Percentiles rank a stretch among this genome's conserved stretches.
phyloP scores from a whole-genome alignment of 176 grass and related monocot species.

The Musa beccarii region DNA sequence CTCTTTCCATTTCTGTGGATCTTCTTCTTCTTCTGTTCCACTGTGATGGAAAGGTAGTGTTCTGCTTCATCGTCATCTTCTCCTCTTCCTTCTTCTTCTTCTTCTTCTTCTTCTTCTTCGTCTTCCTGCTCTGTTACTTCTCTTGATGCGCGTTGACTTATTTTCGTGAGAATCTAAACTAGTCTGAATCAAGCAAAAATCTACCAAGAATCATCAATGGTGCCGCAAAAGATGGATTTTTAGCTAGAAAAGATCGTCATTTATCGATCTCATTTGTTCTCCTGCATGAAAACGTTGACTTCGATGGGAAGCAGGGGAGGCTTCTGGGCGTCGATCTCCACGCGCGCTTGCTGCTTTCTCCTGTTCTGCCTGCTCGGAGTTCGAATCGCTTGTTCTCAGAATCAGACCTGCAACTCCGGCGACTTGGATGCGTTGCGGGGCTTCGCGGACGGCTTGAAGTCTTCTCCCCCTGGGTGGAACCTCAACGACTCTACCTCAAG shows the following conservation, averaged over 20 bases:
- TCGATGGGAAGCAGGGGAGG: background rate
- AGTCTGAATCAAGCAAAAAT: background rate
- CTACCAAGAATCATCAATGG: background rate
- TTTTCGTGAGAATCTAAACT: background rate
- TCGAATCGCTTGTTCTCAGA: conserved; percentile 12
- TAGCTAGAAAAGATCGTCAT: background rate
- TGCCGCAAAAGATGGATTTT: background rate
- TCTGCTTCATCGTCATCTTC: too few species aligned
- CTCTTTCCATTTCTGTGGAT: too few species aligned
- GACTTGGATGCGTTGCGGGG: conserved; percentile 45
- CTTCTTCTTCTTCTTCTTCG: too few species aligned
- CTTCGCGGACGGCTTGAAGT: conserved; percentile 32
- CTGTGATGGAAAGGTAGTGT: too few species aligned
- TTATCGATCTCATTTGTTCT: background rate
- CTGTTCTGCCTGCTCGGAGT: background rate
- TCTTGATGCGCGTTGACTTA: background rate
- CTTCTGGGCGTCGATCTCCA: background rate
- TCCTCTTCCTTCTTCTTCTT: too few species aligned
- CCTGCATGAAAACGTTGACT: background rate
- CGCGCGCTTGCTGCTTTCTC: background rate
- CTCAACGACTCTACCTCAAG: conserved; percentile 18
- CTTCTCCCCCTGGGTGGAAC: conserved; percentile 37
- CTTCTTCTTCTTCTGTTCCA: too few species aligned
- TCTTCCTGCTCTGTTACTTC: too few species aligned
- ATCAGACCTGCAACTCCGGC: conserved; percentile 28